A percentile compares a stretch with the other conserved stretches of the same genome.
Conservation (phyloP, 2,329 filamentous ascomycete species). For the Elsinoe ampelina region DNA sequence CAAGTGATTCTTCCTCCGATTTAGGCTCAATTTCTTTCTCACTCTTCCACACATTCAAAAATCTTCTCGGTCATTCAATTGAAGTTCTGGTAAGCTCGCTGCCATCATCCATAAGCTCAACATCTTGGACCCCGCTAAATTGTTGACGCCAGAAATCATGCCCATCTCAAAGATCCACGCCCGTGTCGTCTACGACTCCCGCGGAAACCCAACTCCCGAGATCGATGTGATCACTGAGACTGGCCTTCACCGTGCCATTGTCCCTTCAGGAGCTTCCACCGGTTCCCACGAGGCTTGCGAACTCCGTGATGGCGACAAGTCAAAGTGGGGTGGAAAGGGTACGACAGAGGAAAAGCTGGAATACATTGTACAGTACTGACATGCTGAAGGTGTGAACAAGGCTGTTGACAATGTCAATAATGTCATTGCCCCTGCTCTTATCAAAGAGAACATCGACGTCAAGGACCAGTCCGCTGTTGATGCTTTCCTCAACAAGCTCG, state of each 20-base stretch:
- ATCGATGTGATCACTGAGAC: slow-evolving; percentile 95
- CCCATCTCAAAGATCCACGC: slow-evolving; percentile 50
- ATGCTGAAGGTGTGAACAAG: slow-evolving; percentile 39
- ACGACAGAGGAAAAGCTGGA: slow-evolving; percentile 14
- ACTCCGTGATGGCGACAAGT: slow-evolving; percentile 45
- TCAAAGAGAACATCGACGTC: slow-evolving; percentile 45
- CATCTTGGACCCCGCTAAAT: slow-evolving; percentile 3
- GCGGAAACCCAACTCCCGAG: slow-evolving; percentile 96
- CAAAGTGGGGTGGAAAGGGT: slow-evolving; percentile 46
- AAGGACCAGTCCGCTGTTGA: slow-evolving; percentile 48
- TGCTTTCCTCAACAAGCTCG: slow-evolving; percentile 44
- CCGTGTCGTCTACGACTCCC: slow-evolving; percentile 92
- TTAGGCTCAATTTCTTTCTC: neutral
- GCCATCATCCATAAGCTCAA: neutral
- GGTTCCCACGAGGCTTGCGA: slow-evolving; percentile 49
- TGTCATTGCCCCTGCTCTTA: slow-evolving; percentile 45
- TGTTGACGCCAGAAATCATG: slow-evolving; percentile 45
- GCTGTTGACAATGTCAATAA: slow-evolving; percentile 48
- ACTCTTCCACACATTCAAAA: neutral
- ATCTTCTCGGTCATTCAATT: neutral
- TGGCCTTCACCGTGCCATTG: slow-evolving; percentile 93
- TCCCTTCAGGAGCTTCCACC: slow-evolving; percentile 92
- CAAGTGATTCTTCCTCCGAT: neutral
- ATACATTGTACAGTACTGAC: slow-evolving; percentile 6
- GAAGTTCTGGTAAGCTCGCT: neutral